Percentiles rank a stretch among this genome's conserved stretches.
phyloP scores from a whole-genome alignment of 768 basidiomycete species.

The Panellus pusillus region DNA sequence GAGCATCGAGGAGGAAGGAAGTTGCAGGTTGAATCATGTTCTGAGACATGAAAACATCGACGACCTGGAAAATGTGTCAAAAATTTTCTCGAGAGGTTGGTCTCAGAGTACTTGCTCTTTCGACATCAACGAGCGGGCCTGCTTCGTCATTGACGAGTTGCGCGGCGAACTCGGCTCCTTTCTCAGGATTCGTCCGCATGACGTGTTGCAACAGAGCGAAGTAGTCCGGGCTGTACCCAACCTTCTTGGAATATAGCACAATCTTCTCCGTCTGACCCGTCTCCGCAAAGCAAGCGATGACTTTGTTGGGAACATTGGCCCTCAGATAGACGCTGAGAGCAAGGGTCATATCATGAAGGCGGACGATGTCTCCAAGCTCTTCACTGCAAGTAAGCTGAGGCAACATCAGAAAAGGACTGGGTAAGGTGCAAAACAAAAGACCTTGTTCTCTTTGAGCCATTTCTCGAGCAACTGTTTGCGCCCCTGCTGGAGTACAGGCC shows the following conservation, averaged over 20 bases:
- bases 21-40: slow-evolving; percentile 99
- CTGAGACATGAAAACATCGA: slow-evolving; percentile 99
- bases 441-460: slow-evolving; percentile 99
- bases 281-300: slow-evolving; percentile 98
- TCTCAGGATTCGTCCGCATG: slow-evolving; percentile 95
- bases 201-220: slow-evolving; percentile 90
- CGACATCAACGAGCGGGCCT: slow-evolving; percentile 91
- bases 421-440: slow-evolving; percentile 26
- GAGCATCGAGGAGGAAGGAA: slow-evolving; percentile 93
- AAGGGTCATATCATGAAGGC: slow-evolving; percentile 92
- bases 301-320: slow-evolving; percentile 97
- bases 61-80: slow-evolving; percentile 53
- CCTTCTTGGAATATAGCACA: slow-evolving; percentile 95
- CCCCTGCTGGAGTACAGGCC: slow-evolving; percentile 93
- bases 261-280: slow-evolving; percentile 99
- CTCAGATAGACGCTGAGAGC: slow-evolving; percentile 97
- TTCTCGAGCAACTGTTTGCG: slow-evolving; percentile 97
- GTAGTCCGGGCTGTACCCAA: slow-evolving; percentile 91
- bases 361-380: slow-evolving; percentile 96
- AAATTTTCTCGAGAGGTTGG: slow-evolving; percentile 3
- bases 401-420: slow-evolving; percentile 3
- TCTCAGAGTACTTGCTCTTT: slow-evolving; percentile 57
- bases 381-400: slow-evolving; percentile 93
- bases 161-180: slow-evolving; percentile 97
- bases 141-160: slow-evolving; percentile 91